Base-by-base conservation (phyloP, 2,329 filamentous ascomycete species). In the Neurospora sp. region DNA sequence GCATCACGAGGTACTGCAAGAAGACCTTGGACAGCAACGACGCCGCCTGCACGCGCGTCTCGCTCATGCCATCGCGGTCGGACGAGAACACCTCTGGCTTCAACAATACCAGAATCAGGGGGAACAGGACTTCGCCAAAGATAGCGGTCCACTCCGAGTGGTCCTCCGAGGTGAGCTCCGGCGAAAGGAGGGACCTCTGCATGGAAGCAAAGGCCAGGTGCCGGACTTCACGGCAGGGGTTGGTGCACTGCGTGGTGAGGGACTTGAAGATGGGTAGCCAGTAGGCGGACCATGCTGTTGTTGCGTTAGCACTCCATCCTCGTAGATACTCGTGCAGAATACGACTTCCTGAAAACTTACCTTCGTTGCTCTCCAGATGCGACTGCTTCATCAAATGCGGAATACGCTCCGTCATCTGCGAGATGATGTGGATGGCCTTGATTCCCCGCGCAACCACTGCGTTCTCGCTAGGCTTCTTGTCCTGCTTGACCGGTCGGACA, bases 251-350 rank as follows among this genome's bases (percentile, higher is more conserved):
- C 4, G 88, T 89, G 3, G 92, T 96, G 19, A 99, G 83, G 6
- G 93, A 92, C 74, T 93, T 89, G 80, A 99, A 96, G 36, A 99
- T 93, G 1, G 95, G 96, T 15, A 94, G 90, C 96, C 96, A 99
- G 79, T 99, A 99, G 8, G 96, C 93, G 67, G 93, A 93, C 96
- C 96, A 99, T 15, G 96, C 96, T 92, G 73, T n/a, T 66, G 39
- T 67, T 10, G 52, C 15, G 6, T 68, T 17, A 37, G 10, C 12
- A 57, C n/a, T 19, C 23, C 19, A 33, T 33, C 8, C 37, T 37
- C 33, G 8, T 66, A 15, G 19, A 36, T 38, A 6, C 39, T 17
- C 38, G 52, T 36, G 8, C 52, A n/a, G 4, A 10, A 15, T 17
- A 33, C 6, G 4, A n/a, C 1, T 5, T 33, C 6, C 17, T 12